Conservation (phyloP, 2,329 filamentous ascomycete genomes). For the Phaeosphaeriaceae sp. region DNA sequence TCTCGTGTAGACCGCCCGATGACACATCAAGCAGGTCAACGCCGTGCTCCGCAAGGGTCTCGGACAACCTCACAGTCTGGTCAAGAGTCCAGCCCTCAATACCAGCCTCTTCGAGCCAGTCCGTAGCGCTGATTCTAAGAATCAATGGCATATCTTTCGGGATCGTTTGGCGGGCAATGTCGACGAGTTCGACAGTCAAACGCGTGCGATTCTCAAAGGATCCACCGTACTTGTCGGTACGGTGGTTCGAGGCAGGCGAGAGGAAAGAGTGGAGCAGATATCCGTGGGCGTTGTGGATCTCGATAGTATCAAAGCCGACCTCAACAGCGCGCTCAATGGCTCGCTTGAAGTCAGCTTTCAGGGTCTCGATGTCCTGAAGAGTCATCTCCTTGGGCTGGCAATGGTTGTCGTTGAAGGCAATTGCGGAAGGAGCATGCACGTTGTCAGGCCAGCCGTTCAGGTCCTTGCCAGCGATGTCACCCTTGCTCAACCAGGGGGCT, state of each 20-base stretch:
- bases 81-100: slow-evolving; percentile 70
- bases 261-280: slow-evolving; percentile 77
- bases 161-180: slow-evolving; percentile 67
- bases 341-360: slow-evolving; percentile 69
- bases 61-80: slow-evolving; percentile 69
- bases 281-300: slow-evolving; percentile 82
- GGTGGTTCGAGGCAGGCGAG: slow-evolving; percentile 71
- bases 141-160: slow-evolving; percentile 75
- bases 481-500: slow-evolving; percentile 67
- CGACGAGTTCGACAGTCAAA: slow-evolving; percentile 71
- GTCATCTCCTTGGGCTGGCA: slow-evolving; percentile 72
- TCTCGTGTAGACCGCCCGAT: slow-evolving; percentile 72
- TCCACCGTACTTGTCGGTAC: slow-evolving; percentile 73
- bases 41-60: slow-evolving; percentile 72
- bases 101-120: slow-evolving; percentile 73
- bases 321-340: slow-evolving; percentile 62
- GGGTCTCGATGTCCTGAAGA: slow-evolving; percentile 68
- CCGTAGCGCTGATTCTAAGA: slow-evolving; percentile 74
- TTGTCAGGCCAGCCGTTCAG: slow-evolving; percentile 63
- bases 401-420: slow-evolving; percentile 68
- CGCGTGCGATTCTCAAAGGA: slow-evolving; percentile 75
- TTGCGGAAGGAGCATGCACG: slow-evolving; percentile 64
- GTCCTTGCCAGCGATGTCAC: slow-evolving; percentile 62
- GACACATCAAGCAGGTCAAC: slow-evolving; percentile 86
- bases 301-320: slow-evolving; percentile 78